Percentiles rank a stretch among this genome's conserved stretches.
phyloP scores from a whole-genome alignment of 176 grass and related monocot genomes.

The Raddia guianensis region DNA sequence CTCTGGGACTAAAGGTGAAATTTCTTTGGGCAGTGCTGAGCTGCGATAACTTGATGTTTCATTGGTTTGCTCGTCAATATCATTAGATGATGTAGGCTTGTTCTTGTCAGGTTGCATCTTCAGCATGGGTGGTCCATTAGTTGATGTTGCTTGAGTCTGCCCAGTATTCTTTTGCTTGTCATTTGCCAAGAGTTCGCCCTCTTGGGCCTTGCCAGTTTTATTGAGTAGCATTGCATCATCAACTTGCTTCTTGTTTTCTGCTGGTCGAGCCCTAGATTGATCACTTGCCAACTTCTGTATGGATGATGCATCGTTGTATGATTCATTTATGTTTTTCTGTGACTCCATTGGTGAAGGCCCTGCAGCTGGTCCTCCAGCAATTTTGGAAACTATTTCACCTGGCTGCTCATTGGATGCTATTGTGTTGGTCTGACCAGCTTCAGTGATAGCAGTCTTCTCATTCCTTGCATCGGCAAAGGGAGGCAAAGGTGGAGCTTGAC shows the following conservation, averaged over 20 bases:
- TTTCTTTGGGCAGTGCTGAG: slow-evolving; percentile 34
- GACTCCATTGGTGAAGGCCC: slow-evolving; percentile 9
- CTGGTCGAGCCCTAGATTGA: slow-evolving; percentile 24
- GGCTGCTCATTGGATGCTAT: not conserved
- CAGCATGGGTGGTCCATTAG: slow-evolving; percentile 16
- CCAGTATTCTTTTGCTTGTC: not conserved
- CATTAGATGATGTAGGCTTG: slow-evolving; percentile 28
- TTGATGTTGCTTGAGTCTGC: slow-evolving; percentile 32
- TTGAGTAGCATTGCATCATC: slow-evolving; percentile 11
- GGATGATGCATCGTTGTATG: slow-evolving; percentile 11
- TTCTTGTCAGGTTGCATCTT: slow-evolving; percentile 14
- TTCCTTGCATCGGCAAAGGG: slow-evolving; percentile 29
- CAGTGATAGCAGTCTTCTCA: slow-evolving; percentile 20
- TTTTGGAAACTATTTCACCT: not conserved
- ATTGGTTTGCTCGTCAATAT: slow-evolving; percentile 22
- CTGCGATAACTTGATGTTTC: slow-evolving; percentile 20
- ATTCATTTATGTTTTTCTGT: slow-evolving; percentile 21
- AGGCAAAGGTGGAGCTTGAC: not conserved
- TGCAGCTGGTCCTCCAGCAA: slow-evolving; percentile 21
- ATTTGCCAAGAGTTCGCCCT: not conserved
- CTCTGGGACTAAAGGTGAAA: slow-evolving; percentile 11
- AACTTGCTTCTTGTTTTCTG: slow-evolving; percentile 26
- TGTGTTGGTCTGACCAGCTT: slow-evolving; percentile 16
- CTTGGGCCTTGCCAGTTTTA: not conserved
- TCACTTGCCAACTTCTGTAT: not conserved